Evolutionary conservation across 306 rosid species (phyloP).

Genomic region (Fragaria iinumae): DNA sequence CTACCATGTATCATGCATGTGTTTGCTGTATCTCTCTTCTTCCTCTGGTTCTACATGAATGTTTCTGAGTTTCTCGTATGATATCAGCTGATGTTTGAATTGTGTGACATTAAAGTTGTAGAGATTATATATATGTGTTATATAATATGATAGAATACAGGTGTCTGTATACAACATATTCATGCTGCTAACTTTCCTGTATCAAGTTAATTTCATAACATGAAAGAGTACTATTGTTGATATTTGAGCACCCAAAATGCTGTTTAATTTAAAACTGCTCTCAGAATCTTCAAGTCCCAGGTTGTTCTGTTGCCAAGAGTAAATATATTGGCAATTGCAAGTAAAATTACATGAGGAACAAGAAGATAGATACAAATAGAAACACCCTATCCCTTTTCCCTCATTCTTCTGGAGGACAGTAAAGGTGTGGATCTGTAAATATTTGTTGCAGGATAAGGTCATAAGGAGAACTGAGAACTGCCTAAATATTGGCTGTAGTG

Average conservation of each 20-base stretch:
- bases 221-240: background rate
- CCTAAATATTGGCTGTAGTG: slow-evolving; percentile 13
- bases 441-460: background rate
- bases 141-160: background rate
- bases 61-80: background rate
- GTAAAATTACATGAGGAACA: background rate
- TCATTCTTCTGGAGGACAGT: background rate
- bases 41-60: background rate
- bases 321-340: background rate
- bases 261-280: background rate
- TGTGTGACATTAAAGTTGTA: background rate
- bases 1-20: no score
- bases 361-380: background rate
- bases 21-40: no score
- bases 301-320: background rate
- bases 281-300: background rate
- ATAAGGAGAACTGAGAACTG: slow-evolving; percentile 10
- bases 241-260: background rate
- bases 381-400: background rate
- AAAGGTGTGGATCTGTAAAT: background rate
- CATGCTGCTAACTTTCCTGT: background rate
- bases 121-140: background rate
- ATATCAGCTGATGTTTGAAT: background rate
- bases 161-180: background rate
- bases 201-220: background rate